These are phyloP conservation scores for Colletotrichum tanaceti DNA, from an alignment of 2,329 filamentous ascomycete genomes.

Conservation along the genomic window DNA sequence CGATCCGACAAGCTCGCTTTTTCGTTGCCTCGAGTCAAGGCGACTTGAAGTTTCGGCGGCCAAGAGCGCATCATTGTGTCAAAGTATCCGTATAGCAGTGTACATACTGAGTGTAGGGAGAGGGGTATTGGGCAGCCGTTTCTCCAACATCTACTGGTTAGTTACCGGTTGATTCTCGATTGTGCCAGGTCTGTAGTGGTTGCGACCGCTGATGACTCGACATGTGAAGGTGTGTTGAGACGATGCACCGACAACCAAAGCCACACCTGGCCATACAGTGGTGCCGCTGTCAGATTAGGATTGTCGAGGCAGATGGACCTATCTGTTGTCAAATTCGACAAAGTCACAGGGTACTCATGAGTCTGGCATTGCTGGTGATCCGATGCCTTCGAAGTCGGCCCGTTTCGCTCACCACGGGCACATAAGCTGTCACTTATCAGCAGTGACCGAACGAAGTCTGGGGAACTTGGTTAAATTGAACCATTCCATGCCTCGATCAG, in stretches of 20 bases:
- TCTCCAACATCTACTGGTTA: background rate
- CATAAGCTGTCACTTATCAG: conserved; percentile 36
- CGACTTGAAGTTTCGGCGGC: conserved; percentile 8
- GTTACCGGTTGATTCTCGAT: background rate
- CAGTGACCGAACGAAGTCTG: background rate
- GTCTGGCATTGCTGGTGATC: conserved; percentile 5
- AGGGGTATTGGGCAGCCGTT: background rate
- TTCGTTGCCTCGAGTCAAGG: conserved; percentile 24
- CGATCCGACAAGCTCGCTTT: conserved; percentile 18
- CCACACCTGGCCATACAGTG: background rate
- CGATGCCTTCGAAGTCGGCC: conserved; percentile 4
- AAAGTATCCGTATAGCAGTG: conserved; percentile 26
- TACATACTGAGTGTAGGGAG: background rate
- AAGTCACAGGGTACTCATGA: conserved; percentile 10
- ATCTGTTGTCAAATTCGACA: conserved; percentile 8
- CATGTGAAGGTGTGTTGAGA: background rate
- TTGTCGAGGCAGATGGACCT: background rate
- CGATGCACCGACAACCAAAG: background rate
- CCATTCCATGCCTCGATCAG: no score
- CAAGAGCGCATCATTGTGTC: conserved; percentile 16
- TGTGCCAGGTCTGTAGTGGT: background rate
- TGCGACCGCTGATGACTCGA: background rate
- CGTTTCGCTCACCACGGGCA: conserved; percentile 25
- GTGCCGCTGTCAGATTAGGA: background rate
- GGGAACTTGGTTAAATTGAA: background rate